These are phyloP conservation scores for Coemansia sp. DNA, from an alignment of 192 early-diverging fungal species.

Conservation along the genomic window DNA sequence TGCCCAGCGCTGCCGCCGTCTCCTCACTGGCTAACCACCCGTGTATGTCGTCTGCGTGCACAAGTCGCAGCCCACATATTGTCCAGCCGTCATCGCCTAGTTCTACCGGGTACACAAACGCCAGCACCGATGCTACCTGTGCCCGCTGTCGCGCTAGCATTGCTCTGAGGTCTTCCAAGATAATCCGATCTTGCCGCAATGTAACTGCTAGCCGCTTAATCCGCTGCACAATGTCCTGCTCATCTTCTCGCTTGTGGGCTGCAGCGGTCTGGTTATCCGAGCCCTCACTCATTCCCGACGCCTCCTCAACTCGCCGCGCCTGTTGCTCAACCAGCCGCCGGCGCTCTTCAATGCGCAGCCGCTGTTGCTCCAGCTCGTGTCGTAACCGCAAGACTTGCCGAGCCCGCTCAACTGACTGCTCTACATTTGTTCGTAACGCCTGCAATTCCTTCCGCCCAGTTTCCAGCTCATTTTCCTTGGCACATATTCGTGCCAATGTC, in stretches of 20 bases:
- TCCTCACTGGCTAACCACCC: slow-evolving; percentile 3
- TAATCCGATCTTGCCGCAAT: slow-evolving; percentile 44
- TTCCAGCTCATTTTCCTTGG: slow-evolving; percentile 9
- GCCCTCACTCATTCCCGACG: slow-evolving; percentile 13
- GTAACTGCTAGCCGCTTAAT: neutral
- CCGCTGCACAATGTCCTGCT: neutral
- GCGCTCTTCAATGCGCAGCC: slow-evolving; percentile 1
- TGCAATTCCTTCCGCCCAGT: neutral
- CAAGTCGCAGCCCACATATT: slow-evolving; percentile 25
- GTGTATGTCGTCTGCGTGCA: neutral
- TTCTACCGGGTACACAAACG: slow-evolving; percentile 20
- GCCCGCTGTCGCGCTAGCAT: slow-evolving; percentile 43
- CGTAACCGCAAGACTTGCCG: slow-evolving; percentile 9
- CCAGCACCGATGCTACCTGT: neutral
- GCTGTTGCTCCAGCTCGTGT: neutral
- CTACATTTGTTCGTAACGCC: neutral
- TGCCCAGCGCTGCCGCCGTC: slow-evolving; percentile 29
- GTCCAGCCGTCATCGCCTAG: slow-evolving; percentile 24
- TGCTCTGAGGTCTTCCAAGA: slow-evolving; percentile 40
- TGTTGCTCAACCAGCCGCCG: slow-evolving; percentile 1
- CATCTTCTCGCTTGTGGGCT: neutral
- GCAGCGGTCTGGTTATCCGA: neutral
- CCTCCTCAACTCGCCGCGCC: slow-evolving; percentile 25
- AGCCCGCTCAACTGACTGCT: slow-evolving; percentile 7
- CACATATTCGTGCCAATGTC: slow-evolving; percentile 11